Percentiles rank a stretch among this genome's conserved stretches.
phyloP scores from a whole-genome alignment of 345 rosid species.

The Moringa oleifera region DNA sequence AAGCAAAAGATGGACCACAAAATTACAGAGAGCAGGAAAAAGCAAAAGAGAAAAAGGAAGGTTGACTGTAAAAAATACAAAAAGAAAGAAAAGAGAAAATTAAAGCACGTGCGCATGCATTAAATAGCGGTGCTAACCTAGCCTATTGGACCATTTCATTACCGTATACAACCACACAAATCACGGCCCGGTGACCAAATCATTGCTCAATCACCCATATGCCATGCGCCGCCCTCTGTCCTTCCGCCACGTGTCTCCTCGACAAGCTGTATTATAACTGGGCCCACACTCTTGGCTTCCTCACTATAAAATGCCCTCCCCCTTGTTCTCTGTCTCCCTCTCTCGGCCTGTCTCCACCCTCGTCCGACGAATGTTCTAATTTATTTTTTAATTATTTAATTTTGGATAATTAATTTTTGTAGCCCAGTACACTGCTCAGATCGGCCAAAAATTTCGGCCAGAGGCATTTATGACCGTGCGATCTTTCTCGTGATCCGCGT shows the following conservation, averaged over 20 bases:
- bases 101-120: too few species aligned
- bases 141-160: too few species aligned
- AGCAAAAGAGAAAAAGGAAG: too few species aligned
- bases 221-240: background rate
- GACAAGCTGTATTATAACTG: constrained; percentile 19
- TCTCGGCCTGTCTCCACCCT: constrained; percentile 16
- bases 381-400: constrained; percentile 6
- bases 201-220: background rate
- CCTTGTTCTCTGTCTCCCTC: background rate
- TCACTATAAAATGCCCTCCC: constrained; percentile 1
- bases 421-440: constrained; percentile 15
- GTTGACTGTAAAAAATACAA: too few species aligned
- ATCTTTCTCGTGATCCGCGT: constrained; percentile 37
- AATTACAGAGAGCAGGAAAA: too few species aligned
- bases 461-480: constrained; percentile 39
- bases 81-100: too few species aligned
- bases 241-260: constrained; percentile 17
- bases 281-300: background rate
- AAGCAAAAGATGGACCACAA: too few species aligned
- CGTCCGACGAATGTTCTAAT: constrained; percentile 29
- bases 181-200: too few species aligned
- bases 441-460: constrained; percentile 14
- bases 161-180: too few species aligned
- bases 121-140: too few species aligned
- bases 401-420: constrained; percentile 2